Evolutionary conservation across 2,329 filamentous ascomycete genomes (phyloP), one percentile per base, ranked within the genome.

Genomic region (Botrytis porri): DNA sequence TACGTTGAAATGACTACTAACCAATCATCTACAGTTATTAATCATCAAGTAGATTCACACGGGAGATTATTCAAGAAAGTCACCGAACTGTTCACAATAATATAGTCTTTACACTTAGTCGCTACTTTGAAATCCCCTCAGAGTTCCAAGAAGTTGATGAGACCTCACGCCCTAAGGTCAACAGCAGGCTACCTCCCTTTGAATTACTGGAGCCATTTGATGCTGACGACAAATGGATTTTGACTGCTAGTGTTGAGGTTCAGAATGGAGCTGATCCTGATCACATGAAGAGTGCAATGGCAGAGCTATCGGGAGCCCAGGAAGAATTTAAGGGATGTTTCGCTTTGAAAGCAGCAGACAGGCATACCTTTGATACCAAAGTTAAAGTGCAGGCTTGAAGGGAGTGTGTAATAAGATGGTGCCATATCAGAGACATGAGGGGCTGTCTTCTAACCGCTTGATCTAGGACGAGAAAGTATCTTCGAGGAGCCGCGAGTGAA

Each of bases 181-280:
- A 76, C 63, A 72, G 32, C 22, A 72, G 74, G 29, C 80, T 89
- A 0, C 86, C 87, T 0, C 75, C 85, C 0, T 88, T 84, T 81
- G 82, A 84, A 4, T 79, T 82, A 0, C 81, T 89, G 12, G 80
- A 84, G 3, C 84, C 84, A 0, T 81, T 88, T 25, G 87, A 88
- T 76, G 80, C 83, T 69, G 79, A 82, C 32, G 80, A 82, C 48
- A 85, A 85, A 63, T 90, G 88, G 88, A 84, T 88, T 69, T 82
- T 91, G 43, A 84, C 84, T 51, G 85, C 89, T 73, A 88, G 84
- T 73, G 81, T 84, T 2, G 83, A 87, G 69, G 87, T 89, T 3
- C 76, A 85, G 12, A 87, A 89, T 73, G 87, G 89, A 70, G 87
- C 84, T 75, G 85, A 87, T 69, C 88, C 88, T 0, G 77, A 77